A percentile compares a stretch with the other conserved stretches of the same genome.
Conservation (phyloP, 495 filamentous ascomycete species). For the Neurospora sp. region DNA sequence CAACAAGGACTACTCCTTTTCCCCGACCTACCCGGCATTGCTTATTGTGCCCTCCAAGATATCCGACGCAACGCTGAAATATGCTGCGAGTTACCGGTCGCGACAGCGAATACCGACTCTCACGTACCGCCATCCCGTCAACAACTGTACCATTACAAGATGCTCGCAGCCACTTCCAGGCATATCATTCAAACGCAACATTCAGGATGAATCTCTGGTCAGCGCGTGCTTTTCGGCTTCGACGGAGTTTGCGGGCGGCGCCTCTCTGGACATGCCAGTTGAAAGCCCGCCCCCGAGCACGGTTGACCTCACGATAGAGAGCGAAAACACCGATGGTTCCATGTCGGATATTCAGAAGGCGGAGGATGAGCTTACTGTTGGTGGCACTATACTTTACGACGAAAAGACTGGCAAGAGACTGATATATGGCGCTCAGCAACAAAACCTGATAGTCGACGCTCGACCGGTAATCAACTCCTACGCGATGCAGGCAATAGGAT, state of each 20-base stretch:
- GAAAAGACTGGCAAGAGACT: constrained; percentile 38
- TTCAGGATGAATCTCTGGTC: constrained; percentile 91
- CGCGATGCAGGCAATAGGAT: constrained; percentile 89
- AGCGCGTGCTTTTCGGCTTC: constrained; percentile 86
- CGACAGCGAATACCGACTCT: constrained; percentile 77
- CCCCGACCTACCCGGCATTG: constrained; percentile 85
- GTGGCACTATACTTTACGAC: constrained; percentile 33
- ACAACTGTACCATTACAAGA: constrained; percentile 92
- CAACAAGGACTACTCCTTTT: constrained; percentile 81
- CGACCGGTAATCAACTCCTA: constrained; percentile 90
- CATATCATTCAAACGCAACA: constrained; percentile 76
- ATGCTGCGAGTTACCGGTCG: constrained; percentile 82
- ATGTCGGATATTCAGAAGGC: constrained; percentile 52
- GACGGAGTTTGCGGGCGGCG: constrained; percentile 22
- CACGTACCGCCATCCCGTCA: constrained; percentile 89
- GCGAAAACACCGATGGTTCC: constrained; percentile 24
- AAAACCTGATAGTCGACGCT: constrained; percentile 94
- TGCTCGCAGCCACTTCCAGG: constrained; percentile 91
- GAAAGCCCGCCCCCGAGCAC: constrained; percentile 51
- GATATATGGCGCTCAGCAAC: constrained; percentile 87
- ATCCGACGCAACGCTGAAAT: constrained; percentile 93
- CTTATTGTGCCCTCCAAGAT: constrained; percentile 77
- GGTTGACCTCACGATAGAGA: constrained; percentile 34
- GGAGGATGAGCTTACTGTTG: constrained; percentile 60
- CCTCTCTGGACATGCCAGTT: constrained; percentile 12